Evolutionary conservation across 148 eudicot genomes (phyloP).

Genomic region (Fagopyrum esculentum): DNA sequence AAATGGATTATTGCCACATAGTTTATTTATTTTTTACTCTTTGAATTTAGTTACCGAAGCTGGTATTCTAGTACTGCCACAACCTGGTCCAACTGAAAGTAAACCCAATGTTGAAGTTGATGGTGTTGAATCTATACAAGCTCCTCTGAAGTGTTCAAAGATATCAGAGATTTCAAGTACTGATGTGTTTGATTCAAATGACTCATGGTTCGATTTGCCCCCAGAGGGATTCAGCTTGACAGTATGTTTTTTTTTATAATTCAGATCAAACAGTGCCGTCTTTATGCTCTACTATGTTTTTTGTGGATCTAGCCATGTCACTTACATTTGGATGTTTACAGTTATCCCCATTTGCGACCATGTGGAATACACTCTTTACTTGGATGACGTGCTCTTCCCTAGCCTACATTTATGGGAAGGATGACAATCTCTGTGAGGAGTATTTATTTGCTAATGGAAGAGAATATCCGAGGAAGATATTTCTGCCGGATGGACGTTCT

Average conservation of each 20-base stretch:
- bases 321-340: slow-evolving; percentile 29
- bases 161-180: slow-evolving; percentile 44
- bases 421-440: slow-evolving; percentile 66
- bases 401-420: slow-evolving; percentile 88
- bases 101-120: slow-evolving; percentile 25
- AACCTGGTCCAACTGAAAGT: slow-evolving; percentile 26
- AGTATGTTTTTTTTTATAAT: slow-evolving; percentile 33
- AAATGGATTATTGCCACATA: slow-evolving; percentile 1
- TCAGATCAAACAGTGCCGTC: neutral
- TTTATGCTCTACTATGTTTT: neutral
- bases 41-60: slow-evolving; percentile 57
- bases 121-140: slow-evolving; percentile 33
- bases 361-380: slow-evolving; percentile 79
- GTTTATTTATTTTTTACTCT: slow-evolving; percentile 10
- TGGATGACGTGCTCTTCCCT: slow-evolving; percentile 87
- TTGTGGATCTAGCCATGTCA: neutral
- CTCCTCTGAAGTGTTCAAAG: slow-evolving; percentile 51
- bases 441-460: slow-evolving; percentile 66
- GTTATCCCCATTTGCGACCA: slow-evolving; percentile 87
- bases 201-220: slow-evolving; percentile 74
- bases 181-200: slow-evolving; percentile 53
- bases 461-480: slow-evolving; percentile 64
- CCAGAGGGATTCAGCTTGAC: slow-evolving; percentile 74
- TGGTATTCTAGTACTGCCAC: slow-evolving; percentile 64
- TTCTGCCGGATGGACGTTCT: slow-evolving; percentile 67